Conservation (phyloP, 2,329 filamentous ascomycete species). For the Aspergillus pseudoglaucus region DNA sequence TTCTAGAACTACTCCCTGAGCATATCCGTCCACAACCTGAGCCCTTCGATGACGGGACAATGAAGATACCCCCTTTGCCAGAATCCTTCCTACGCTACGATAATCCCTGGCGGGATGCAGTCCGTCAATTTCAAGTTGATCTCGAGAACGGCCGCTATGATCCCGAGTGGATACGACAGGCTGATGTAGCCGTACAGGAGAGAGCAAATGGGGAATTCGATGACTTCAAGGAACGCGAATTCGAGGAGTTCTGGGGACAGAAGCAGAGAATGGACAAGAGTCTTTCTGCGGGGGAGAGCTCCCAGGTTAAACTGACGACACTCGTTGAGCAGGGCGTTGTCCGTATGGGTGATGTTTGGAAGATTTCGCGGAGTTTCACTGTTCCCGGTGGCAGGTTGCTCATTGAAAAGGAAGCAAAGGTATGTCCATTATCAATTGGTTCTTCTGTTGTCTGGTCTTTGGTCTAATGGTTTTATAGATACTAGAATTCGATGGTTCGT, state of each 20-base stretch:
- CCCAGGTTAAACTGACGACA: constrained; percentile 32
- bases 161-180: constrained; percentile 52
- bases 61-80: constrained; percentile 33
- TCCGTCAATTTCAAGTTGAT: constrained; percentile 52
- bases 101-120: constrained; percentile 46
- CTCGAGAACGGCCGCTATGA: constrained; percentile 50
- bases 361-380: constrained; percentile 24
- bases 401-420: constrained; percentile 39
- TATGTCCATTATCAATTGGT: constrained; percentile 14
- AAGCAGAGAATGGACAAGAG: constrained; percentile 37
- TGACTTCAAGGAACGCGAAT: constrained; percentile 48
- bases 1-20: constrained; percentile 34
- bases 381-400: constrained; percentile 13
- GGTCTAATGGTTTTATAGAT: constrained; percentile 19
- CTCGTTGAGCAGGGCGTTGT: constrained; percentile 32
- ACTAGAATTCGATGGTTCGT: constrained; percentile 23
- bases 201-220: constrained; percentile 52
- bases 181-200: constrained; percentile 46
- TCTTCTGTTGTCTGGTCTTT: not conserved
- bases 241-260: constrained; percentile 54
- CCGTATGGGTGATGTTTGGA: constrained; percentile 37
- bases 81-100: constrained; percentile 39
- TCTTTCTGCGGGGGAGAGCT: constrained; percentile 37
- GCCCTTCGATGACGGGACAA: constrained; percentile 21
- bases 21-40: constrained; percentile 34